Evolutionary conservation across 2,329 filamentous ascomycete species (phyloP).

Genomic region (Diaporthe citriasiana): DNA sequence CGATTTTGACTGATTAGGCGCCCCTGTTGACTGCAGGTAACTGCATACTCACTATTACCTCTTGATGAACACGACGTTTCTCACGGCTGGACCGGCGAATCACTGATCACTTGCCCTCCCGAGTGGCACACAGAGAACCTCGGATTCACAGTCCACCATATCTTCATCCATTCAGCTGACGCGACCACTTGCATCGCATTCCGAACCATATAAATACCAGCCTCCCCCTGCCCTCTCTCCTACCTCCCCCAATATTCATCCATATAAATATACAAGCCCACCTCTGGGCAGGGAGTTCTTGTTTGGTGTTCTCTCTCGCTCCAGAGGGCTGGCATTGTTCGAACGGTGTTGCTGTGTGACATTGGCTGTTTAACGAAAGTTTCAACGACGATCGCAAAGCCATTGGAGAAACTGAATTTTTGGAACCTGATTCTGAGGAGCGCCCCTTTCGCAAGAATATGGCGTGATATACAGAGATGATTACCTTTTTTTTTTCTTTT

Average conservation of each 20-base stretch:
- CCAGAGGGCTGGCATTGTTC: neutral
- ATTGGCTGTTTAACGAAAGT: neutral
- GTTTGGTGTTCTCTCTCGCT: neutral
- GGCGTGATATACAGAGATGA: neutral
- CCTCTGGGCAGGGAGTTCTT: neutral
- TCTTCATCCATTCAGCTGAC: neutral
- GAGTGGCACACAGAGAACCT: neutral
- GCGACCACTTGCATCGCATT: fast-evolving
- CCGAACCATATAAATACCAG: neutral
- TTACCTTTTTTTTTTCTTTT: neutral
- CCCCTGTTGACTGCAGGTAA: neutral
- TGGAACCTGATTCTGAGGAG: neutral
- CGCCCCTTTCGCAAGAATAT: neutral
- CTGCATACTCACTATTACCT: neutral
- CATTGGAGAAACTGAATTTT: neutral
- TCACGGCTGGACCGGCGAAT: neutral
- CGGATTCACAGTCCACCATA: neutral
- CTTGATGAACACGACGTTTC: too few species aligned
- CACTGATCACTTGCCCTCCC: neutral
- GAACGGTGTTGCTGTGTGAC: slow-evolving; percentile 7
- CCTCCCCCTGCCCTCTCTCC: neutral
- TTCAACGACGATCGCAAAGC: neutral
- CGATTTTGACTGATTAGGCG: neutral
- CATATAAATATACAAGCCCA: neutral
- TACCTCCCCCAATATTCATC: neutral